Evolutionary conservation across 2,329 filamentous ascomycete species (phyloP).

Genomic region (Didymella pinodella): DNA sequence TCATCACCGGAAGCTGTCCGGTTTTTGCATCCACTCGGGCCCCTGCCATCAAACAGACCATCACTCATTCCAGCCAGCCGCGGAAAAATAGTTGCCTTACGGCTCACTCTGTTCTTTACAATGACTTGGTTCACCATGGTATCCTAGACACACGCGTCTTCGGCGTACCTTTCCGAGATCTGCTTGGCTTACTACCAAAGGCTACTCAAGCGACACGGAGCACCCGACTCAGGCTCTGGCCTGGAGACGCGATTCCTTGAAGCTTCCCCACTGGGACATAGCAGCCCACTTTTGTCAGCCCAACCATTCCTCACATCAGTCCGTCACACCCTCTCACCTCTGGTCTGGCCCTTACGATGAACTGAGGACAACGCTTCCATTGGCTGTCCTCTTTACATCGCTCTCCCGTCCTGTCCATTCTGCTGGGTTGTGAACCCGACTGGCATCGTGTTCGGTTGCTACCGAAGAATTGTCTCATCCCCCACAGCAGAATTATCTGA

Average conservation of each 20-base stretch:
- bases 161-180: slow-evolving; percentile 16
- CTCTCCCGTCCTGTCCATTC: slow-evolving; percentile 33
- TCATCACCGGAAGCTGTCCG: slow-evolving; percentile 28
- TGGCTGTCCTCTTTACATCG: slow-evolving; percentile 33
- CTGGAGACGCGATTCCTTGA: slow-evolving; percentile 34
- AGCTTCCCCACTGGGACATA: slow-evolving; percentile 32
- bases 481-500: slow-evolving; percentile 36
- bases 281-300: slow-evolving; percentile 20
- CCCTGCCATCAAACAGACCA: slow-evolving; percentile 30
- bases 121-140: slow-evolving; percentile 11
- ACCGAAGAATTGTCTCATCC: slow-evolving; percentile 41
- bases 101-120: slow-evolving; percentile 24
- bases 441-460: slow-evolving; percentile 44
- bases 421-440: slow-evolving; percentile 33
- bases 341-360: slow-evolving; percentile 38
- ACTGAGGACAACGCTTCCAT: slow-evolving; percentile 33
- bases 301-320: slow-evolving; percentile 15
- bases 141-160: slow-evolving; percentile 13
- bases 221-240: slow-evolving; percentile 31
- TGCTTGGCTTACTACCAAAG: slow-evolving; percentile 20
- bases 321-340: slow-evolving; percentile 20
- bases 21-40: slow-evolving; percentile 27
- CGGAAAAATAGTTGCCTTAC: slow-evolving; percentile 28
- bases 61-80: slow-evolving; percentile 30
- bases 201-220: slow-evolving; percentile 12